Conservation (phyloP, 352 stramenopile species). For the Phytophthora syringae region DNA sequence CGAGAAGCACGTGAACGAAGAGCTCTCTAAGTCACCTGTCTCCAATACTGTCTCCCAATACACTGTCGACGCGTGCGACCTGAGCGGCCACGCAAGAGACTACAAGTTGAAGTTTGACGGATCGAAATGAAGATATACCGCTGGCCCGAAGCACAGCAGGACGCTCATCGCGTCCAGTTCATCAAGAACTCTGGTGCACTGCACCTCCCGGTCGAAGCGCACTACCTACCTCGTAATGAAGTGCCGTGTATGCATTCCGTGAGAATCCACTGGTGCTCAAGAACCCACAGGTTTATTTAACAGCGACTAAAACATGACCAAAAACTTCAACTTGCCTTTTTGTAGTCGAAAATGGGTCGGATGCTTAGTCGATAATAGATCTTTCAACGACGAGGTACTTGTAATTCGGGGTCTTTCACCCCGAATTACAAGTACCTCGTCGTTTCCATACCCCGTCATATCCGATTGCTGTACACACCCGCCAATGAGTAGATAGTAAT, state of each 20-base stretch:
- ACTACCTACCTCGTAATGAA: conserved; percentile 49
- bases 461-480: too few relatives aligned
- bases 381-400: too few relatives aligned
- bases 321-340: too few relatives aligned
- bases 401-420: too few relatives aligned
- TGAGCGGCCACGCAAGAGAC: conserved; percentile 52
- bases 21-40: conserved; percentile 30
- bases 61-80: conserved; percentile 20
- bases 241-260: conserved; percentile 65
- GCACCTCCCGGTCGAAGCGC: conserved; percentile 33
- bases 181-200: conserved; percentile 59
- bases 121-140: conserved; percentile 42
- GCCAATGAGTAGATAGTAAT: too few relatives aligned
- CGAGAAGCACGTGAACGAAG: conserved; percentile 49
- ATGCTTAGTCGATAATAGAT: too few relatives aligned
- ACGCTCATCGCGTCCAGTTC: conserved; percentile 47
- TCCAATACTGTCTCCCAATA: conserved; percentile 41
- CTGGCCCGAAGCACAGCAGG: conserved; percentile 46
- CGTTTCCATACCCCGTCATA: too few relatives aligned
- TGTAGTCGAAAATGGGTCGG: too few relatives aligned
- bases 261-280: conserved; percentile 71
- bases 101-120: conserved; percentile 55
- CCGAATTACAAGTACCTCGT: too few relatives aligned
- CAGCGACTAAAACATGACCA: too few relatives aligned
- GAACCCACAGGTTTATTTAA: conserved; percentile 64